phyloP scores from a whole-genome alignment of 2,329 filamentous ascomycete genomes.

The Endothia cerciana region DNA sequence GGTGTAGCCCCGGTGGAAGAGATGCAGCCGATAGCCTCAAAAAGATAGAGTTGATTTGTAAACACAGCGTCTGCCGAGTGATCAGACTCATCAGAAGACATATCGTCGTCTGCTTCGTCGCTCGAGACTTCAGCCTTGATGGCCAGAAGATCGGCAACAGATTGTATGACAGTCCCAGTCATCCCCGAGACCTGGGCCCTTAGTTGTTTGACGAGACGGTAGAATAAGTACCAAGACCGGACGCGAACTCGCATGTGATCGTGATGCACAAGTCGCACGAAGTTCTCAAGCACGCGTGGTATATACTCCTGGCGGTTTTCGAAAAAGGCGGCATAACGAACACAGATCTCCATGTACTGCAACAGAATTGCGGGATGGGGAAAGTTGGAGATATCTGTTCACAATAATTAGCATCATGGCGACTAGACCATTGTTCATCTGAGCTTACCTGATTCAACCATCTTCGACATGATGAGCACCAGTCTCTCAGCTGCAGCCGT shows the following conservation, averaged over 20 bases:
- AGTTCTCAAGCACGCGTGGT: slow-evolving; percentile 84
- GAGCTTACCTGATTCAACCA: slow-evolving; percentile 84
- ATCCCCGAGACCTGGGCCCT: slow-evolving; percentile 84
- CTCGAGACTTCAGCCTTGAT: slow-evolving; percentile 89
- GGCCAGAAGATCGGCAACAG: slow-evolving; percentile 82
- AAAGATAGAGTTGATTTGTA: slow-evolving; percentile 88
- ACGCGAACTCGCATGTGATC: slow-evolving; percentile 84
- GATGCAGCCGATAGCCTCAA: slow-evolving; percentile 92
- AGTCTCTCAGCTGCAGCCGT: slow-evolving; percentile 79
- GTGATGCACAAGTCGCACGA: slow-evolving; percentile 88
- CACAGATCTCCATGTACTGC: slow-evolving; percentile 98
- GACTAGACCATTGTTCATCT: neutral
- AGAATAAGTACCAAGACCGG: slow-evolving; percentile 96
- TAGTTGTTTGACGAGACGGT: slow-evolving; percentile 87
- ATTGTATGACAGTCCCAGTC: slow-evolving; percentile 88
- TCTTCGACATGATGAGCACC: slow-evolving; percentile 90
- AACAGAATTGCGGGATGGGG: slow-evolving; percentile 89
- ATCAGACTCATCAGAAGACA: slow-evolving; percentile 92
- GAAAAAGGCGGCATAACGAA: slow-evolving; percentile 91
- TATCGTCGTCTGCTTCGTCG: slow-evolving; percentile 81
- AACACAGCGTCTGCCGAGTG: slow-evolving; percentile 90
- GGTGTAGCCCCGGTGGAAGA: slow-evolving; percentile 80
- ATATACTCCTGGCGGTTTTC: slow-evolving; percentile 82
- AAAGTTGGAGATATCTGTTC: slow-evolving; percentile 77
- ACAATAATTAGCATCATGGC: slow-evolving; percentile 27